phyloP scores from a whole-genome alignment of 768 basidiomycete genomes.

The Rhodosporidiobolus odoratus region DNA sequence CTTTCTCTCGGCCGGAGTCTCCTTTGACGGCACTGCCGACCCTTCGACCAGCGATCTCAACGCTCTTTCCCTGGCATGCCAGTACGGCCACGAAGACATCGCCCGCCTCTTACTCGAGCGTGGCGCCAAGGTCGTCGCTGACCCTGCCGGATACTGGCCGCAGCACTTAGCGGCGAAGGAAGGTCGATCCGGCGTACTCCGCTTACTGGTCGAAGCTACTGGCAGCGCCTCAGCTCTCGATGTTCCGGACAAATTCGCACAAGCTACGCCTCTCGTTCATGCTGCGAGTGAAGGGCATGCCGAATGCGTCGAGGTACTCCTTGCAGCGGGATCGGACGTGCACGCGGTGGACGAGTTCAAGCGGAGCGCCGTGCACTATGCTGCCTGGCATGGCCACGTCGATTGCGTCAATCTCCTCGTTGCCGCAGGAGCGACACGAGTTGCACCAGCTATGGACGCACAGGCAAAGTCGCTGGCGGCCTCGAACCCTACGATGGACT shows the following conservation, averaged over 20 bases:
- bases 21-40: constrained; percentile 55
- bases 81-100: constrained; percentile 78
- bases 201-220: constrained; percentile 60
- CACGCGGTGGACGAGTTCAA: constrained; percentile 74
- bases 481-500: constrained; percentile 41
- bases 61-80: constrained; percentile 84
- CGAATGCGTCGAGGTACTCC: constrained; percentile 67
- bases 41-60: constrained; percentile 63
- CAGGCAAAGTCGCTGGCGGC: constrained; percentile 8
- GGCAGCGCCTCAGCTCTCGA: constrained; percentile 57
- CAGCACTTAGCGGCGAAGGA: constrained; percentile 91
- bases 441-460: not conserved
- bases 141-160: constrained; percentile 93
- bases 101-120: constrained; percentile 68
- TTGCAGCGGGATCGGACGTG: constrained; percentile 73
- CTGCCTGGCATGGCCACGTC: constrained; percentile 90
- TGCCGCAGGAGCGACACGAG: constrained; percentile 43
- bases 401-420: constrained; percentile 62
- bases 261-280: constrained; percentile 96
- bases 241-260: constrained; percentile 88
- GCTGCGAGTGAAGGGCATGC: constrained; percentile 80
- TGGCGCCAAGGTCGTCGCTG: constrained; percentile 72
- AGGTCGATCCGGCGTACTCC: constrained; percentile 81
- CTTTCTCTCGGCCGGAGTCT: constrained; percentile 67
- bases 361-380: constrained; percentile 82